These are phyloP conservation scores for Aspergillus incahuasiensis DNA, from an alignment of 495 filamentous ascomycete genomes.

Conservation along the genomic window DNA sequence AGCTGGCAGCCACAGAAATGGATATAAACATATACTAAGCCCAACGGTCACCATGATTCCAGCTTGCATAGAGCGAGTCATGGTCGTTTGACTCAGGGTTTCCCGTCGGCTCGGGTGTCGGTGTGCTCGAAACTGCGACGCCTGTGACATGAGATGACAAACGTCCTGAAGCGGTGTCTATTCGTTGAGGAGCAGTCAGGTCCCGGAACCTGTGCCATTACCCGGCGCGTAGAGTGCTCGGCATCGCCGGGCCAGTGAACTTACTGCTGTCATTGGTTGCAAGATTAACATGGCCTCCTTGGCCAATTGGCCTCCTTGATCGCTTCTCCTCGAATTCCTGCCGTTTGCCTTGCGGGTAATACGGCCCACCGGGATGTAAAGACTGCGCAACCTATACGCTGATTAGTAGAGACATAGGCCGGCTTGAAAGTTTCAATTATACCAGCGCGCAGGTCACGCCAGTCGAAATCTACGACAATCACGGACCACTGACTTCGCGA, in stretches of 20 bases:
- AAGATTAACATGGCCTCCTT: slow-evolving; percentile 7
- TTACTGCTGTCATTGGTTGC: slow-evolving; percentile 14
- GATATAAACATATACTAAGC: slow-evolving; percentile 14
- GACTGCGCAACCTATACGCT: slow-evolving; percentile 39
- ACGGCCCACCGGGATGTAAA: slow-evolving; percentile 47
- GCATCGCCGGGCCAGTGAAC: slow-evolving; percentile 2
- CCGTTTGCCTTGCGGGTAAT: slow-evolving; percentile 38
- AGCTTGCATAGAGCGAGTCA: slow-evolving; percentile 13
- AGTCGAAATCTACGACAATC: slow-evolving; percentile 35
- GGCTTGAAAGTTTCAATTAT: slow-evolving; percentile 27
- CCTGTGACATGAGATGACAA: neutral
- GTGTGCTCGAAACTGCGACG: neutral
- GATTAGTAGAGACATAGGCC: slow-evolving; percentile 36
- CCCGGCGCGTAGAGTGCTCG: slow-evolving; percentile 1
- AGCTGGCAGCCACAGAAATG: neutral
- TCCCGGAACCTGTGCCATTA: neutral
- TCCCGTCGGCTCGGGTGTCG: neutral
- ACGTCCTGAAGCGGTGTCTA: neutral
- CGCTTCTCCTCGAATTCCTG: slow-evolving; percentile 7
- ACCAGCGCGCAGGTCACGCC: slow-evolving; percentile 38
- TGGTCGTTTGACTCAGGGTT: neutral
- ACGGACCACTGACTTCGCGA: slow-evolving; percentile 51
- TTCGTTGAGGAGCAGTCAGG: slow-evolving; percentile 10
- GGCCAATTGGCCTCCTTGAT: neutral
- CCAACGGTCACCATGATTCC: slow-evolving; percentile 19